A percentile compares a stretch with the other conserved stretches of the same genome.
These are phyloP conservation scores for Sporisorium scitamineum DNA, from an alignment of 1,284 basidiomycete species.

Conservation along the genomic window DNA sequence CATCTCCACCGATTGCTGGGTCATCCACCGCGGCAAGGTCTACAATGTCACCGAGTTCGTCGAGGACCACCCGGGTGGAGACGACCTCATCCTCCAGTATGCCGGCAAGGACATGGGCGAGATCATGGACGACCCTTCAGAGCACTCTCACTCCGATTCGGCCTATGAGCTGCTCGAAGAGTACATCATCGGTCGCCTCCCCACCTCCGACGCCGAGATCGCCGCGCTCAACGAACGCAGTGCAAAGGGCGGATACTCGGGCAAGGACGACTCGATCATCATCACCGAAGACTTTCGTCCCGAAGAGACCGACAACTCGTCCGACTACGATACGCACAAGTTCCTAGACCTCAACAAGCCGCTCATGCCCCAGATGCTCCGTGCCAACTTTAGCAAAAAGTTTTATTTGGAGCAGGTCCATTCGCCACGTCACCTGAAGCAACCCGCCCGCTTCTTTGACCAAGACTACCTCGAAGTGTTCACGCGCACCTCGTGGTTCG, in stretches of 20 bases:
- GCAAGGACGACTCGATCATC: slow-evolving; percentile 73
- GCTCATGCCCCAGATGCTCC: slow-evolving; percentile 85
- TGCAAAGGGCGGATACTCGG: slow-evolving; percentile 52
- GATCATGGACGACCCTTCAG: slow-evolving; percentile 84
- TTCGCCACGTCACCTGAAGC: slow-evolving; percentile 86
- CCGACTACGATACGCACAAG: slow-evolving; percentile 79
- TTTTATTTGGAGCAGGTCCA: slow-evolving; percentile 98
- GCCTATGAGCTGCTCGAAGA: slow-evolving; percentile 94
- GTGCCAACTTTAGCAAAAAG: slow-evolving; percentile 87
- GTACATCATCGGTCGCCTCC: slow-evolving; percentile 70
- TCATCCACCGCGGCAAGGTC: slow-evolving; percentile 71
- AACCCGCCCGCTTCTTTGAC: slow-evolving; percentile 89
- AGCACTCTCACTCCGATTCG: slow-evolving; percentile 91
- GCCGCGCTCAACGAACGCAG: slow-evolving; percentile 24
- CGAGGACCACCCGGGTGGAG: slow-evolving; percentile 72
- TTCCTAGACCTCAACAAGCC: slow-evolving; percentile 93
- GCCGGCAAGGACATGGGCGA: slow-evolving; percentile 85
- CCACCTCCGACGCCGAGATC: slow-evolving; percentile 47
- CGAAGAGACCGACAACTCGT: slow-evolving; percentile 56
- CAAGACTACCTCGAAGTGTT: slow-evolving; percentile 84
- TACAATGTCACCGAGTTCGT: slow-evolving; percentile 73
- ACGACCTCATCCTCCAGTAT: slow-evolving; percentile 74
- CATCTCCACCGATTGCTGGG: slow-evolving; percentile 76
- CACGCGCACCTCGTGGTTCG: slow-evolving; percentile 92
- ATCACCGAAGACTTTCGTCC: slow-evolving; percentile 72